These are phyloP conservation scores for Trichoderma sp. DNA, from an alignment of 2,329 filamentous ascomycete genomes.

Conservation along the genomic window DNA sequence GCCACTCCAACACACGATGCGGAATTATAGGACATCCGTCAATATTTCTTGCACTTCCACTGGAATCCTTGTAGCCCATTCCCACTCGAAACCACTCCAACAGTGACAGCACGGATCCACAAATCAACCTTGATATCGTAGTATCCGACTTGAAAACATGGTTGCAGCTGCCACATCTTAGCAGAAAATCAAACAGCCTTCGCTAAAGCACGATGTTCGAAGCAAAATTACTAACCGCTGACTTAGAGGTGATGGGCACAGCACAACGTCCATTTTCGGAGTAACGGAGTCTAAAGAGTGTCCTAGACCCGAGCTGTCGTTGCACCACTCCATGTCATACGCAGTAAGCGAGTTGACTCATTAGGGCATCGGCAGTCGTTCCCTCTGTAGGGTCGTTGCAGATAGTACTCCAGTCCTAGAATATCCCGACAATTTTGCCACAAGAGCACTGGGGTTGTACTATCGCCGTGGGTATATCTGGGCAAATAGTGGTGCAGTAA, in stretches of 20 bases:
- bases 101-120: not conserved
- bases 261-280: not conserved
- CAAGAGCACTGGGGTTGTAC: not conserved
- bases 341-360: not conserved
- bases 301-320: not conserved
- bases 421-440: not conserved
- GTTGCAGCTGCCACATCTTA: not conserved
- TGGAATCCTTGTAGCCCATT: no score
- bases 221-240: not conserved
- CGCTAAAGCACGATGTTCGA: not conserved
- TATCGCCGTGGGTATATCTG: not conserved
- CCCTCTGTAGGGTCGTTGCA: not conserved
- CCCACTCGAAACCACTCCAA: no score
- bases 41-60: no score
- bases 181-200: not conserved
- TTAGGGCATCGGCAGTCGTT: not conserved
- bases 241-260: not conserved
- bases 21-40: no score
- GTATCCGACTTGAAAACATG: not conserved
- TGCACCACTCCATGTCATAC: not conserved
- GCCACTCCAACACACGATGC: no score
- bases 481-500: not conserved
- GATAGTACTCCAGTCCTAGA: not conserved
- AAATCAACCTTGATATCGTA: no score
- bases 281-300: not conserved